These are phyloP conservation scores for Secale cereale DNA, from an alignment of 176 grass and related monocot species.

Conservation along the genomic window DNA sequence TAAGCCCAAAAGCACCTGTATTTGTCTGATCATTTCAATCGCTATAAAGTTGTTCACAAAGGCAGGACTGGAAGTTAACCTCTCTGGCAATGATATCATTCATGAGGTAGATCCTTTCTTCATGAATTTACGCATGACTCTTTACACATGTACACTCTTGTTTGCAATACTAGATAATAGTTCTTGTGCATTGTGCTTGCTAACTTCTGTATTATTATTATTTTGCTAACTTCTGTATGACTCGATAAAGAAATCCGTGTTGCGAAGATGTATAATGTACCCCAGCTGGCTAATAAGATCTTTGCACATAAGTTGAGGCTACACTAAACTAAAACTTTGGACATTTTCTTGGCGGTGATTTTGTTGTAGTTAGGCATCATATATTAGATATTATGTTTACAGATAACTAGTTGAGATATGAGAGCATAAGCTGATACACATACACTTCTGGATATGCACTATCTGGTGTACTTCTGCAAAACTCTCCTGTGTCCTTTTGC, in stretches of 20 bases:
- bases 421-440: background rate
- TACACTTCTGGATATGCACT: background rate
- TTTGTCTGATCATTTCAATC: constrained; percentile 35
- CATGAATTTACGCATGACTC: constrained; percentile 15
- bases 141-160: constrained; percentile 7
- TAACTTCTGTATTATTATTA: too few relatives aligned
- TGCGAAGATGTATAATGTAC: background rate
- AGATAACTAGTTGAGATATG: background rate
- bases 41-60: constrained; percentile 36
- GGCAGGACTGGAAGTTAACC: constrained; percentile 32
- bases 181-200: constrained; percentile 15
- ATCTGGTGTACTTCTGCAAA: background rate
- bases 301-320: background rate
- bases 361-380: background rate
- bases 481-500: constrained; percentile 9
- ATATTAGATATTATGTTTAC: background rate
- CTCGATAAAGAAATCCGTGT: background rate
- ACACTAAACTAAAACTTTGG: background rate
- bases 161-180: constrained; percentile 19
- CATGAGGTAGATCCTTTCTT: constrained; percentile 26
- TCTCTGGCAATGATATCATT: background rate
- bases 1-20: constrained; percentile 38
- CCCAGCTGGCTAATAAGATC: background rate
- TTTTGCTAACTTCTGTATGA: constrained; percentile 4
- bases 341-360: constrained; percentile 9